phyloP scores from a whole-genome alignment of 1,139 yeast species.

The Wickerhamomyces sp. region DNA sequence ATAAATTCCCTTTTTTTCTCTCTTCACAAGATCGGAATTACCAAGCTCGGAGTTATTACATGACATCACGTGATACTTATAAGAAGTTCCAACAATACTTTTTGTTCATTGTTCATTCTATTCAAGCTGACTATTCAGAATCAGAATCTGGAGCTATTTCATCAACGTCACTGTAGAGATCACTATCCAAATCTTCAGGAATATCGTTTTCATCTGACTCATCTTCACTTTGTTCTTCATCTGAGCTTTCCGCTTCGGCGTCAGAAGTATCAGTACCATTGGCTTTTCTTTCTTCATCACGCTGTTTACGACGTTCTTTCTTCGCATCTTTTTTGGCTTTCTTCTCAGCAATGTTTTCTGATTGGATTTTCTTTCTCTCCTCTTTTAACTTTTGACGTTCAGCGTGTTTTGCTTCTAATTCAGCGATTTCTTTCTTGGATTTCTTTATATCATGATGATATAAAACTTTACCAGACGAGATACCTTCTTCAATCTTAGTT shows the following conservation, averaged over 20 bases:
- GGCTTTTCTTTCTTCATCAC: conserved; percentile 36
- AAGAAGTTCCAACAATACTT: too few species aligned
- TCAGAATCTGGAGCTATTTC: conserved; percentile 20
- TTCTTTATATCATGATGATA: conserved; percentile 72
- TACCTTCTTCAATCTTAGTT: conserved; percentile 88
- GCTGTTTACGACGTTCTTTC: conserved; percentile 65
- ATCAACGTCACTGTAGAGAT: conserved; percentile 37
- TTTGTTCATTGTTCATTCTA: neutral
- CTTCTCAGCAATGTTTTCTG: conserved; percentile 73
- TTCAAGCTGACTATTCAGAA: conserved; percentile 8
- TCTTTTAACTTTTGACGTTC: conserved; percentile 58
- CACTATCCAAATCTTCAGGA: conserved; percentile 38
- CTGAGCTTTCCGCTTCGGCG: conserved; percentile 19
- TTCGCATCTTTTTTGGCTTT: conserved; percentile 68
- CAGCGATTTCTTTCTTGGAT: conserved; percentile 52
- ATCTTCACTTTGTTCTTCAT: conserved; percentile 19
- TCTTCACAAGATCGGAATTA: too few species aligned
- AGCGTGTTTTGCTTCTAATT: conserved; percentile 64
- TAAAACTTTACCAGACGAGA: conserved; percentile 79
- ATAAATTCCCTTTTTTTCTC: too few species aligned
- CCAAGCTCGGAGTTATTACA: too few species aligned
- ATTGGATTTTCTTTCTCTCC: conserved; percentile 73
- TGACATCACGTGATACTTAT: neutral
- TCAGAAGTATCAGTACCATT: conserved; percentile 2
- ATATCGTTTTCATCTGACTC: conserved; percentile 27